Conservation (phyloP, 257 asterid species). For the Coffea eugenioides region DNA sequence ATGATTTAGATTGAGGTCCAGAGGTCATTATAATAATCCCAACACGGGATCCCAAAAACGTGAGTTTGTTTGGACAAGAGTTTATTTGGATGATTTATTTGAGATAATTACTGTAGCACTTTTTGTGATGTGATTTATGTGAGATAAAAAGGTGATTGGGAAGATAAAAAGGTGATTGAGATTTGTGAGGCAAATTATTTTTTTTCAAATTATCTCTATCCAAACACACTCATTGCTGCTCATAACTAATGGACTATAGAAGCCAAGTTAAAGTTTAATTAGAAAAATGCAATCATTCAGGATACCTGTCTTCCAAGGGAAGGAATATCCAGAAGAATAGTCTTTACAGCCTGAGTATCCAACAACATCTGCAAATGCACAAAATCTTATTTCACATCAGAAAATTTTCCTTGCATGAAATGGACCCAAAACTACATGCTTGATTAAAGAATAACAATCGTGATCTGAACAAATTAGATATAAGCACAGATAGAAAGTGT, state of each 20-base stretch:
- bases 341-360: conserved; percentile 97
- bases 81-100: no score
- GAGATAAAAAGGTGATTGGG: no score
- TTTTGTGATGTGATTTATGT: no score
- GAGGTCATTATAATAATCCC: neutral
- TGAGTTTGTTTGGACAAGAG: no score
- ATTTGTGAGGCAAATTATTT: no score
- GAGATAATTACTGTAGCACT: no score
- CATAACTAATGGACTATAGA: neutral
- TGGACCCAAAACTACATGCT: neutral
- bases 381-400: conserved; percentile 4
- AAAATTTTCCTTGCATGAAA: neutral
- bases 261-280: neutral
- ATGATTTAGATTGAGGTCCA: neutral
- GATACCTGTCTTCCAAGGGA: conserved; percentile 86
- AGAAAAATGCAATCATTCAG: neutral
- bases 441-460: neutral
- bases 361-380: conserved; percentile 75
- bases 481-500: neutral
- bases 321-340: conserved; percentile 92
- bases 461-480: neutral
- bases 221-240: neutral
- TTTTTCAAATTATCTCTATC: no score
- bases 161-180: no score
- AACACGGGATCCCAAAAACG: neutral